A percentile compares a stretch with the other conserved stretches of the same genome.
phyloP scores from a whole-genome alignment of 768 basidiomycete genomes.

The Hygrocybe punicea region DNA sequence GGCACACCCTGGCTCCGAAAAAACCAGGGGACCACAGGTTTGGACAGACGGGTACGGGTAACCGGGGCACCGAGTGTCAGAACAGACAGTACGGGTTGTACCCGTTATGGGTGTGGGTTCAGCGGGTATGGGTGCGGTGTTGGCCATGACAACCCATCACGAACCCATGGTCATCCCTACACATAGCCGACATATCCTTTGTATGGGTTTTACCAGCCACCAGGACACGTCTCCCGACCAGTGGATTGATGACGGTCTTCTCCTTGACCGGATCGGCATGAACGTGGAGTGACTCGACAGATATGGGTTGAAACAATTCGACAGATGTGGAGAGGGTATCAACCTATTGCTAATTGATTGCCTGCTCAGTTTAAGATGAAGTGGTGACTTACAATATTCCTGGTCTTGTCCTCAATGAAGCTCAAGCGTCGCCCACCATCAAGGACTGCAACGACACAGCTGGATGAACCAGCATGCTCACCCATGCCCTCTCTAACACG shows the following conservation, averaged over 20 bases:
- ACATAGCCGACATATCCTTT: neutral
- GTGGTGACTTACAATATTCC: neutral
- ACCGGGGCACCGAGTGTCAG: too few species aligned
- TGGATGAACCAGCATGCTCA: neutral
- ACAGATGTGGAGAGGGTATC: neutral
- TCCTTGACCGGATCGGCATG: neutral
- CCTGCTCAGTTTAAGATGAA: neutral
- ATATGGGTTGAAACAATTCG: neutral
- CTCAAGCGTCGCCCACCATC: neutral
- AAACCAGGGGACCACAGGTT: too few species aligned
- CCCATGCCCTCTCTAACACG: neutral
- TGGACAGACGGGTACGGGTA: too few species aligned
- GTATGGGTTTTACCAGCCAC: neutral
- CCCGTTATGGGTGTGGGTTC: too few species aligned
- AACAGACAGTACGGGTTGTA: too few species aligned
- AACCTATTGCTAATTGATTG: neutral
- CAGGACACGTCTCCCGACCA: neutral
- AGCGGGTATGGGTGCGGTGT: too few species aligned
- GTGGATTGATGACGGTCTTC: too few species aligned
- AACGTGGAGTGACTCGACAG: neutral
- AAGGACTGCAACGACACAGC: neutral
- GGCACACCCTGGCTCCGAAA: too few species aligned
- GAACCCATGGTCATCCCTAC: too few species aligned
- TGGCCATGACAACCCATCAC: too few species aligned
- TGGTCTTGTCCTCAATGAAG: neutral